Evolutionary conservation across 2,329 filamentous ascomycete species (phyloP).

Genomic region (Trichoderma pleuroti): DNA sequence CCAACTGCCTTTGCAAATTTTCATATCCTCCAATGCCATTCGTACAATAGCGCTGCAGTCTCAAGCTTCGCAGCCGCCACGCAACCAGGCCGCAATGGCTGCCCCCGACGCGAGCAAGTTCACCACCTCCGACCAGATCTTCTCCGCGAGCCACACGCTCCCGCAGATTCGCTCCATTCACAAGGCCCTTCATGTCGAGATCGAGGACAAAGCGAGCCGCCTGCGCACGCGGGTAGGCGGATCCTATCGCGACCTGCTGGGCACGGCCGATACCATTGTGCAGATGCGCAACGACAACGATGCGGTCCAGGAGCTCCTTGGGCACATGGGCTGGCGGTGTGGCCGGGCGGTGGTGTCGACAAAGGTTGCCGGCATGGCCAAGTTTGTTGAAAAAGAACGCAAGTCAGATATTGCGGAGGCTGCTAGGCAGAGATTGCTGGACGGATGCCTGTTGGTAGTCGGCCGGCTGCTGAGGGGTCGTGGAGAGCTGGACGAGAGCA

Average conservation of each 20-base stretch:
- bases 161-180: conserved; percentile 63
- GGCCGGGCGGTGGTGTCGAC: conserved; percentile 66
- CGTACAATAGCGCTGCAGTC: not conserved
- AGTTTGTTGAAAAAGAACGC: conserved; percentile 38
- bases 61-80: not conserved
- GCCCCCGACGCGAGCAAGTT: conserved; percentile 46
- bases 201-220: conserved; percentile 60
- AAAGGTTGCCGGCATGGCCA: conserved; percentile 57
- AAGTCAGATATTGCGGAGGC: conserved; percentile 30
- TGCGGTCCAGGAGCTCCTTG: conserved; percentile 66
- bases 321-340: conserved; percentile 71
- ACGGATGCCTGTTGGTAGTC: conserved; percentile 49
- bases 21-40: not conserved
- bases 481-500: conserved; percentile 28
- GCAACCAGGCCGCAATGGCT: conserved; percentile 33
- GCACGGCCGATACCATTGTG: conserved; percentile 91
- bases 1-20: not conserved
- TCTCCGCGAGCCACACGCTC: conserved; percentile 54
- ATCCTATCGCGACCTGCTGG: conserved; percentile 82
- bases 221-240: conserved; percentile 62
- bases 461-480: conserved; percentile 47
- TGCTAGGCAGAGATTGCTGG: conserved; percentile 49
- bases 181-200: conserved; percentile 54
- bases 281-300: conserved; percentile 79
- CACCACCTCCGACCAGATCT: conserved; percentile 52